Evolutionary conservation across 2,329 filamentous ascomycete genomes (phyloP), one percentile per base, ranked within the genome.

Genomic region (Grosmannia huntii): DNA sequence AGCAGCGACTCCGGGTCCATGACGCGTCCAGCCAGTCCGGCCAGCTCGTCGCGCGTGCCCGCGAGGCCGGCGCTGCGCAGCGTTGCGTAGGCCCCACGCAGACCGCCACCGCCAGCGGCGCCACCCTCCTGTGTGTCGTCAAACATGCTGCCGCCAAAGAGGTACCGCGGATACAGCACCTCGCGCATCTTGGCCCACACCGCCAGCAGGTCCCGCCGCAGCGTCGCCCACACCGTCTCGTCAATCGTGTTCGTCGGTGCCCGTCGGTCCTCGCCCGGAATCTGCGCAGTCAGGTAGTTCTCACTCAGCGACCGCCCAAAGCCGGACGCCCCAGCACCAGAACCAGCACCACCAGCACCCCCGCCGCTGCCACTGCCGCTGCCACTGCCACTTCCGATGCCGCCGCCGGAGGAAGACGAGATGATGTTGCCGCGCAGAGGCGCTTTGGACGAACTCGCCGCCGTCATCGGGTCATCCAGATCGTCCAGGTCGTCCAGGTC

Each of bases 181-280:
- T 96, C 92, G 71, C 89, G 86, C 85, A 99, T 90, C 79, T 99
- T 99, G 74, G 89, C 88, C 92, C 94, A 97, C 41, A 97, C 90
- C 28, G 90, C 94, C 9, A 92, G 74, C 64, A 99, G 75, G 71
- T 99, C 94, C 64, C 94, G 86, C 56, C 88, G 89, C 61, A 99
- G 77, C n/a, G 94, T 99, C 50, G 92, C 89, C 94, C 94, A 99
- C 48, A 99, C 94, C 1, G 85, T 86, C 75, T 99, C 94, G 72
- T 99, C 94, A 71, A 99, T 95, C 52, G 94, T 99, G 74, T 95
- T 95, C 64, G 86, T 84, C 9, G 90, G 83, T 19, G 94, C 91
- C 62, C 87, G 82, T 57, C 94, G 87, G 75, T 99, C 94, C 72
- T 97, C 92, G 64, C 94, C 94, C 2, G 87, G 86, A 68, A 99